Evolutionary conservation across 202 grass and related monocot species (phyloP).

Genomic region (Zoysia matrella): DNA sequence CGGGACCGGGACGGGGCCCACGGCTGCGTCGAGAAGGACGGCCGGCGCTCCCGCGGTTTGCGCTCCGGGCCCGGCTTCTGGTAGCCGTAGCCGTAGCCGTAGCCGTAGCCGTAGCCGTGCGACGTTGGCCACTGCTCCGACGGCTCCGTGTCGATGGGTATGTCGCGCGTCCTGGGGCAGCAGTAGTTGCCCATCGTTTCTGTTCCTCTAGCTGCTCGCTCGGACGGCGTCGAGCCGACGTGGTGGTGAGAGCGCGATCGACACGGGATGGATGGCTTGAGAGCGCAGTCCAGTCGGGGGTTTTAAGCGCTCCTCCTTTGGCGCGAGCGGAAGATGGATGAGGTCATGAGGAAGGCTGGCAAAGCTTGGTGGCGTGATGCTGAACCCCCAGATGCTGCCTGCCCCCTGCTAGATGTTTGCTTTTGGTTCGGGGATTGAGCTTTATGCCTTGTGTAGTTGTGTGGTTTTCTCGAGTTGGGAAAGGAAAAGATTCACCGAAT

Average conservation of each 20-base stretch:
- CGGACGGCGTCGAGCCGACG: not conserved
- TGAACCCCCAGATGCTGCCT: not conserved
- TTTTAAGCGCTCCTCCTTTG: not conserved
- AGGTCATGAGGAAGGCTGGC: constrained; percentile 7
- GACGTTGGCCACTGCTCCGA: not conserved
- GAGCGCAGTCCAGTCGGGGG: constrained; percentile 24
- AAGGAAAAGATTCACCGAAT: constrained; percentile 46
- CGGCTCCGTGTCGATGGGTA: constrained; percentile 61
- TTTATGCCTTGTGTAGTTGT: constrained; percentile 47
- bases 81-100: not conserved
- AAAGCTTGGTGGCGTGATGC: constrained; percentile 39
- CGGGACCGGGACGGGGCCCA: too few relatives aligned
- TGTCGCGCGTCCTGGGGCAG: constrained; percentile 63
- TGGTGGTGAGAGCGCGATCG: not conserved
- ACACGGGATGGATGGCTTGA: not conserved
- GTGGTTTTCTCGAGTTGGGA: constrained; percentile 30
- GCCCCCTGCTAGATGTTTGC: constrained; percentile 9
- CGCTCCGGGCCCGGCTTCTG: constrained; percentile 2
- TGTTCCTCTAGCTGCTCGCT: too few relatives aligned
- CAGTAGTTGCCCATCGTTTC: constrained; percentile 70
- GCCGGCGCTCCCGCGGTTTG: not conserved
- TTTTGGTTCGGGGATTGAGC: constrained; percentile 26
- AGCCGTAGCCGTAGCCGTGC: too few relatives aligned
- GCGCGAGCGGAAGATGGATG: not conserved
- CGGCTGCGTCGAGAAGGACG: not conserved